Evolutionary conservation across 768 basidiomycete genomes (phyloP).

Genomic region (Kwoniella shandongensis): DNA sequence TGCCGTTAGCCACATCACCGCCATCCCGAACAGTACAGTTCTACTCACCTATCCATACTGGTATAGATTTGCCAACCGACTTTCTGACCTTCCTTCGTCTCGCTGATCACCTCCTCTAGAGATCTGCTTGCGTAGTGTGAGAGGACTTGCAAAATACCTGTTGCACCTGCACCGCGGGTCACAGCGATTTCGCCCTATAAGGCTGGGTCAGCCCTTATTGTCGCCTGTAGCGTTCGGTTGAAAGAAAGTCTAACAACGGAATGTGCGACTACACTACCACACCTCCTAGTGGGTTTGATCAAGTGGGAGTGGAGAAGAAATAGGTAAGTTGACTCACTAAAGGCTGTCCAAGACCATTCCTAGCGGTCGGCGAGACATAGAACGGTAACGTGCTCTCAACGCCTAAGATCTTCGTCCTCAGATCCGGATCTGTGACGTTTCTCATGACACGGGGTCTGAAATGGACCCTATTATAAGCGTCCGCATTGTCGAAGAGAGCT

Average conservation of each 20-base stretch:
- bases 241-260: too few species aligned
- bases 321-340: constrained; percentile 28
- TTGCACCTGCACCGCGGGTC: constrained; percentile 33
- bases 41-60: constrained; percentile 28
- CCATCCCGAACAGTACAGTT: too few species aligned
- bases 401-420: constrained; percentile 59
- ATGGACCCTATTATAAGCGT: constrained; percentile 75
- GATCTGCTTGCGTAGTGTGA: constrained; percentile 43
- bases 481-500: constrained; percentile 65
- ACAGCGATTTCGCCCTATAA: constrained; percentile 40
- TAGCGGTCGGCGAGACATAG: constrained; percentile 75
- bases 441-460: constrained; percentile 70
- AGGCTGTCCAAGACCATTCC: constrained; percentile 33
- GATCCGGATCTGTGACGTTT: constrained; percentile 42
- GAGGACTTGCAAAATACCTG: constrained; percentile 41
- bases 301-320: too few species aligned
- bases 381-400: constrained; percentile 69
- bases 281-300: too few species aligned
- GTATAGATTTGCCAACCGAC: constrained; percentile 48
- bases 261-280: too few species aligned
- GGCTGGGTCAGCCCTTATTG: too few species aligned
- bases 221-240: too few species aligned
- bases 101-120: constrained; percentile 43
- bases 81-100: constrained; percentile 30
- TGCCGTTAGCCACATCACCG: not conserved